Evolutionary conservation across 306 rosid genomes (phyloP), one percentile per base, ranked within the genome.

Genomic region (Abrus pulchellus): DNA sequence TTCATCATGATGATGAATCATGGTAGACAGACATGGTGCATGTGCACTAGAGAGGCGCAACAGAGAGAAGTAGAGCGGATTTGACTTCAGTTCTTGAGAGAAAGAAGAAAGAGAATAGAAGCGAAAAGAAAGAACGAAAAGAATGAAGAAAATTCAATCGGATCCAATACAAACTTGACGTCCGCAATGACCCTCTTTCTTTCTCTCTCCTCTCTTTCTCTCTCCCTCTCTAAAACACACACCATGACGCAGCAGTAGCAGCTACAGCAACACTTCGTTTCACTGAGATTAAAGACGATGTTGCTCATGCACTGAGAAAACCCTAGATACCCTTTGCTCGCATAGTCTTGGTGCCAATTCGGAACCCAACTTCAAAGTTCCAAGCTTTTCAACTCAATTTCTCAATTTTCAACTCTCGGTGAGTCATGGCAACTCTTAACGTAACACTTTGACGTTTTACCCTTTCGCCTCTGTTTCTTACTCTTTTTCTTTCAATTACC

Each of bases 121-220:
- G 73, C 65, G 45, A 77, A 76, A 77, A 69, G 80, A 72, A 76
- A 73, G 78, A 32, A 66, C 72, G 20, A 52, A 87, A 40, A 54
- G 94, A 92, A 89, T 80, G 85, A 85, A 83, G 86, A 81, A 87
- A 92, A 92, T 90, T 92, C 87, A 94, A 94, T 91, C 90, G 66
- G 82, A 91, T 94, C 88, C 73, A 94, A 94, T 94, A 91, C 85
- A 84, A 79, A 71, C 84, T 94, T 94, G 97, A 94, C 97, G 97
- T 94, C 97, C 98, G 92, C 94, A 84, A 87, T 89, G 87, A 83
- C 87, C 76, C 84, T 48, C 50, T 56, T 71, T 73, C 83, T 75
- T 61, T 80, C 84, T 20, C 80, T 75, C 85, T 83, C 81, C 67
- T n/a, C 82, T 76, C 43, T 82, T 88, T 87, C 90, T 36, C 40